These are phyloP conservation scores for Pseudogymnoascus sp. DNA, from an alignment of 2,329 filamentous ascomycete species.

Conservation along the genomic window DNA sequence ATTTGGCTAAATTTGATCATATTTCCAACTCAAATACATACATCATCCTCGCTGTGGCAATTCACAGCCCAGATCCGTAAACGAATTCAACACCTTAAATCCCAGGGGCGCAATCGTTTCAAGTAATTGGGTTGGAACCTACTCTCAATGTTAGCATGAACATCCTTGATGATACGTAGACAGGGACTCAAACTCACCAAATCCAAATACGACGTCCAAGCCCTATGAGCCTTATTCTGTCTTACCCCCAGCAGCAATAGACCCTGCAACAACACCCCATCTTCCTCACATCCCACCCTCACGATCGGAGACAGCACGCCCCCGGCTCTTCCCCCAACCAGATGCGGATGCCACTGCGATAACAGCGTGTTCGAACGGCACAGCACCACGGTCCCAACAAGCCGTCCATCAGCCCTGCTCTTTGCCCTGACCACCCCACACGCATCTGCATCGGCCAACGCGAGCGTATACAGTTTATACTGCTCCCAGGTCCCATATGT, in stretches of 20 bases:
- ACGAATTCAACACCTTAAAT: constrained; percentile 4
- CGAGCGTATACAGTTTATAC: constrained; percentile 58
- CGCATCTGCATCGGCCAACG: constrained; percentile 49
- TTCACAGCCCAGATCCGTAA: constrained; percentile 4
- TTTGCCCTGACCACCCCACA: constrained; percentile 62
- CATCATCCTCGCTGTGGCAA: not conserved
- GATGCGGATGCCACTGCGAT: constrained; percentile 35
- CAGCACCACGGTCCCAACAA: constrained; percentile 58
- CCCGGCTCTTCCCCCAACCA: constrained; percentile 42
- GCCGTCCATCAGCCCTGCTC: constrained; percentile 48
- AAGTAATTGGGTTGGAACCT: not conserved
- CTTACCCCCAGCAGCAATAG: constrained; percentile 56
- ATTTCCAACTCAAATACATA: not conserved
- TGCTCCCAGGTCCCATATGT: constrained; percentile 55
- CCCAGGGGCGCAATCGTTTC: not conserved
- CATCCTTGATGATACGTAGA: not conserved
- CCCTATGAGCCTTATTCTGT: constrained; percentile 57
- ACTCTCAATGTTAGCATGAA: not conserved
- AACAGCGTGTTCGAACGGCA: constrained; percentile 51
- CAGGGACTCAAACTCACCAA: not conserved
- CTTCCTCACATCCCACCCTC: constrained; percentile 52
- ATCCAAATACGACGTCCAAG: constrained; percentile 38
- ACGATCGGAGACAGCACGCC: constrained; percentile 62
- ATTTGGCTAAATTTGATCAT: not conserved
- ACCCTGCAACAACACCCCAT: constrained; percentile 56